phyloP scores from a whole-genome alignment of 345 rosid species.

The Sisymbrium irio region DNA sequence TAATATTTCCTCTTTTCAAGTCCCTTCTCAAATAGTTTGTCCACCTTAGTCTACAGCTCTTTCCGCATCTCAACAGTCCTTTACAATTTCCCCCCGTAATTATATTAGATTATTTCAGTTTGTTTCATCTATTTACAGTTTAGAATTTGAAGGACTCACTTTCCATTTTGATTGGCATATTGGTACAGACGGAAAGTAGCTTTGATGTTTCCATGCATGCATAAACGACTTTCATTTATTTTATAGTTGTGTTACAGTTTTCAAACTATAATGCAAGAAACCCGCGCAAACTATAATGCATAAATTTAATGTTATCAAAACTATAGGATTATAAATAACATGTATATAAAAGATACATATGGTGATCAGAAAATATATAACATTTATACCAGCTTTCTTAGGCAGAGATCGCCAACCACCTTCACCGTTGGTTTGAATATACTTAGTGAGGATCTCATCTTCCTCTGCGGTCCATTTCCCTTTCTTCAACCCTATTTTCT shows the following conservation, averaged over 20 bases:
- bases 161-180: background rate
- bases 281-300: no score
- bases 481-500: conserved; percentile 72
- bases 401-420: conserved; percentile 84
- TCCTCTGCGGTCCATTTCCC: conserved; percentile 88
- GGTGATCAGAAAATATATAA: background rate
- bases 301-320: no score
- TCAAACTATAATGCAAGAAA: background rate
- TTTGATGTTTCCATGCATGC: background rate
- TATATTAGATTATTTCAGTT: background rate
- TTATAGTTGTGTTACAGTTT: background rate
- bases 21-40: conserved; percentile 73
- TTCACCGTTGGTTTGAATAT: conserved; percentile 68
- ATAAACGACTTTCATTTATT: background rate
- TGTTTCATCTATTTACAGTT: background rate
- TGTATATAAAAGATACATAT: no score
- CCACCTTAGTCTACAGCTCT: conserved; percentile 95
- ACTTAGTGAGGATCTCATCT: conserved; percentile 57
- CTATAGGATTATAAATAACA: no score
- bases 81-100: background rate
- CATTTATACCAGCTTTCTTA: conserved; percentile 65
- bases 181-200: no score
- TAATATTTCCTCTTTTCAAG: conserved; percentile 78
- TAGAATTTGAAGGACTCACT: background rate
- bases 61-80: conserved; percentile 85